Evolutionary conservation across 179 eudicot genomes (phyloP).

Genomic region (Gypsophila paniculata): DNA sequence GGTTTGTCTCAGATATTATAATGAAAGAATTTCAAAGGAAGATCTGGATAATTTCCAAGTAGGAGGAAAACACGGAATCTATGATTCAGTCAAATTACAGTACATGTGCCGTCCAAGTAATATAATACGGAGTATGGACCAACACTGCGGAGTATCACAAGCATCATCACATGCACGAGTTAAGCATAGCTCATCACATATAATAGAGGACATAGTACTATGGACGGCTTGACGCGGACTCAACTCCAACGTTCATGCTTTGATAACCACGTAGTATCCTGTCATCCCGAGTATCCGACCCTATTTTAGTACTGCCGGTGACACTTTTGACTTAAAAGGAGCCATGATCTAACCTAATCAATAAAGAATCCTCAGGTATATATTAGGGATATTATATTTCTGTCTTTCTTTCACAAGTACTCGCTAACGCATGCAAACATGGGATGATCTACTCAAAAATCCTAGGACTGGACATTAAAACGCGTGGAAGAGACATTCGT

Average conservation of each 20-base stretch:
- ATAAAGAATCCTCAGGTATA: too few species aligned
- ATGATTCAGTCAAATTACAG: slow-evolving; percentile 5
- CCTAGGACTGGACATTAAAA: too few species aligned
- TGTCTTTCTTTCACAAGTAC: neutral
- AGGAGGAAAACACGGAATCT: slow-evolving; percentile 16
- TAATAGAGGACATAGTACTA: too few species aligned
- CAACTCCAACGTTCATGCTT: neutral
- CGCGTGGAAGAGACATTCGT: too few species aligned
- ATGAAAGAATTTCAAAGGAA: neutral
- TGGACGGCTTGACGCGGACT: neutral
- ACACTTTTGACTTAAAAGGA: neutral
- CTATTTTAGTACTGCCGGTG: neutral
- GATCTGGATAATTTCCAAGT: neutral
- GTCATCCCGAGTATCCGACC: neutral
- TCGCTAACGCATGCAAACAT: neutral
- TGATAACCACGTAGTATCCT: slow-evolving; percentile 13
- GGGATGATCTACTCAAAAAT: neutral
- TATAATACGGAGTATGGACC: neutral
- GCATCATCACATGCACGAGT: neutral
- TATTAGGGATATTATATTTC: neutral
- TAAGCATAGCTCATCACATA: neutral
- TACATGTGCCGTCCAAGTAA: slow-evolving; percentile 20
- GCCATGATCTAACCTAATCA: neutral
- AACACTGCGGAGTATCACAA: neutral
- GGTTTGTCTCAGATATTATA: neutral